Evolutionary conservation across 352 stramenopile species (phyloP), one percentile per base, ranked within the genome.

Genomic region (Pythium dissimile): DNA sequence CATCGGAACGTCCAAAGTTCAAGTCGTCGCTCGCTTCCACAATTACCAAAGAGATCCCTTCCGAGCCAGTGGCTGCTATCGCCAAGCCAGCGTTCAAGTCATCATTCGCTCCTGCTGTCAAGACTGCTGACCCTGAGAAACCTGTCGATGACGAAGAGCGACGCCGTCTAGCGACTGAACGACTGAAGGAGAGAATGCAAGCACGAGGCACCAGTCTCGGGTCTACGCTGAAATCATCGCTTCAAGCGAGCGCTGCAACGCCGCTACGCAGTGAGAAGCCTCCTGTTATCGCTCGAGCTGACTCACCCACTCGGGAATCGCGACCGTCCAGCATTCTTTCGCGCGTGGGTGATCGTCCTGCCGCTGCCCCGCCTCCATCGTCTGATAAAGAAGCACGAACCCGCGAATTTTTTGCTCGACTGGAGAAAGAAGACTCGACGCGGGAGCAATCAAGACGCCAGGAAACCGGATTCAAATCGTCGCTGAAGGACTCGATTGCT

Each of bases 341-440:
- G 1, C 21, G 59, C 30, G 52, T 67, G 23, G 59, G 59, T 9
- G 59, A 67, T 38, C 51, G 46, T 6, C 20, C 37, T 12, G 16
- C 41, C 6, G n/a, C 30, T 28, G 15, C 28, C 7, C 27, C 32
- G n/a, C n/a, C n/a, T n/a, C n/a, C n/a, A n/a, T n/a, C n/a, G 8
- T 52, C 42, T 32, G 59, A 71, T n/a, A 60, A 60, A 30, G 52
- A 69, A 37, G 41, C 31, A 3, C 56, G 64, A 1, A 63, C 47
- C 21, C 44, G 59, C 15, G 59, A 70, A 16, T 87, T 73, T 59
- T 93, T 78, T 49, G 69, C 60, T 2, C 84, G 77, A 15, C 54
- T 88, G 6, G 64, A 90, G 28, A 73, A 75, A 20, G 81, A 90
- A 35, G 73, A 86, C 5, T 32, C 52, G 16, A 20, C 43, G 28